Evolutionary conservation across 257 asterid genomes (phyloP), one percentile per base, ranked within the genome.

Genomic region (Cordia subcordata): DNA sequence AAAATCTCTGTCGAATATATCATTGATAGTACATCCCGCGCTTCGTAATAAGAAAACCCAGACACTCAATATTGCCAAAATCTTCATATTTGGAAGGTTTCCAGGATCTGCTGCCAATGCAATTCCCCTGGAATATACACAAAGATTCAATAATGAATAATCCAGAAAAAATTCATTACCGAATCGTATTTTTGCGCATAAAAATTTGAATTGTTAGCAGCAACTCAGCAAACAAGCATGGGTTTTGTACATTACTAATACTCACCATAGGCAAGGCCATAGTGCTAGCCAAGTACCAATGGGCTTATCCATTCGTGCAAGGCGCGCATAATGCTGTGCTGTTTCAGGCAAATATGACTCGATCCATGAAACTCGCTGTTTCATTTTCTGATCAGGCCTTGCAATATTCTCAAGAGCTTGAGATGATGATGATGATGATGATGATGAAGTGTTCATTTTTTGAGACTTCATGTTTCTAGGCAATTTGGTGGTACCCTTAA

Each of bases 191-290:
- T n/a, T n/a, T n/a, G n/a, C n/a, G n/a, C n/a, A n/a, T n/a, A n/a
- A n/a, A n/a, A n/a, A n/a, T n/a, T n/a, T n/a, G n/a, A n/a, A n/a
- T n/a, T n/a, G n/a, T n/a, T n/a, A n/a, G n/a, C n/a, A n/a, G n/a
- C n/a, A n/a, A n/a, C n/a, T n/a, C n/a, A n/a, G n/a, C n/a, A n/a
- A n/a, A n/a, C n/a, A n/a, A n/a, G n/a, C n/a, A n/a, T n/a, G n/a
- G n/a, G n/a, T n/a, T n/a, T n/a, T n/a, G 16, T 13, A 1, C 18
- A 46, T 15, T 46, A 15, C 56, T 51, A n/a, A n/a, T n/a, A n/a
- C n/a, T n/a, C 12, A 51, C 56, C 99, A 92, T 85, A 92, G 78
- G 74, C 96, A 86, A n/a, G 99, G 99, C 99, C 96, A 92, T 70
- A 90, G 95, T 4, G 86, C 84, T 63, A 92, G 84, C 99, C 99